Base-by-base conservation (phyloP, 192 early-diverging fungal species). In the Lunasporangiospora selenospora region DNA sequence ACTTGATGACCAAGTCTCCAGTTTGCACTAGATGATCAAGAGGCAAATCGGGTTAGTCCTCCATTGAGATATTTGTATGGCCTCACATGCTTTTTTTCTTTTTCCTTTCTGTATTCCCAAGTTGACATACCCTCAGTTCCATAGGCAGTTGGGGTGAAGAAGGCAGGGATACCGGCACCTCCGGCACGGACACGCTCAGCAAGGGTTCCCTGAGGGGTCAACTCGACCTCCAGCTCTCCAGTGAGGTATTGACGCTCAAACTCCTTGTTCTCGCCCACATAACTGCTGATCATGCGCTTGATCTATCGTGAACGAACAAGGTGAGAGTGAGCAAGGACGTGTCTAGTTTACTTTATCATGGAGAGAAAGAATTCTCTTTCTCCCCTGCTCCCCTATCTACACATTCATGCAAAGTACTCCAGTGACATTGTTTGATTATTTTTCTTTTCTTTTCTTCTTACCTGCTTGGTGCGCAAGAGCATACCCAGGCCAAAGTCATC, bases 231-330 rank as follows among this genome's bases (percentile, higher is more conserved):
- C 18, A 91, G 81, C 57, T 93, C 91, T n/a, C 91, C 91, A 49
- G 79, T 77, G 19, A 93, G 80, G 45, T 93, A 93, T 65, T 93
- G 91, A 29, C 88, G 77, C 44, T 87, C 87, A 77, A 93, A 93
- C 65, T 93, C 91, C 50, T 86, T 82, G 81, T 93, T 93, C 55
- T 93, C 89, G 39, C 89, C 91, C 11, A 91, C 89, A 56, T 93
- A 93, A 58, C 80, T 83, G 16, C 81, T 85, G 38, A 93, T 82
- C 89, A 93, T 93, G 46, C 89, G 85, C 64, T 89, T 90, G 80
- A 93, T 87, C 69, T 73, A 61, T 29, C n/a, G n/a, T n/a, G n/a
- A n/a, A n/a, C n/a, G n/a, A n/a, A n/a, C n/a, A n/a, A n/a, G n/a
- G n/a, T n/a, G n/a, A n/a, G n/a, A n/a, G n/a, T n/a, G n/a, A n/a